phyloP scores from a whole-genome alignment of 495 filamentous ascomycete genomes.

The Bombardia bombarda region DNA sequence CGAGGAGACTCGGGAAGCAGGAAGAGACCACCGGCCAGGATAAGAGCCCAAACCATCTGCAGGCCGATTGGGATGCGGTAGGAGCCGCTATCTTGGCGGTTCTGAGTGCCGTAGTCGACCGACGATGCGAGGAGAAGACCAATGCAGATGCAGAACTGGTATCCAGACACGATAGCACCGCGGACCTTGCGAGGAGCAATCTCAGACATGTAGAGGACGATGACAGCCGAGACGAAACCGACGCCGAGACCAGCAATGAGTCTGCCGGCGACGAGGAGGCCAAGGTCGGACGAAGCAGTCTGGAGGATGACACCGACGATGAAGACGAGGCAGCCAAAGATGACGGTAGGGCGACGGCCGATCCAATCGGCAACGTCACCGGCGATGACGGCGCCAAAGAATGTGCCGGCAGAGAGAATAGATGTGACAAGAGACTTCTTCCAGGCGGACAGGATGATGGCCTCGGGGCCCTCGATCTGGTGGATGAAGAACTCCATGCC shows the following conservation, averaged over 20 bases:
- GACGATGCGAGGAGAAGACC: slow-evolving; percentile 66
- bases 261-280: slow-evolving; percentile 50
- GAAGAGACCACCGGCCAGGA: slow-evolving; percentile 52
- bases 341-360: slow-evolving; percentile 60
- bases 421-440: slow-evolving; percentile 62
- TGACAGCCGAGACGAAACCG: slow-evolving; percentile 64
- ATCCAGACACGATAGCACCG: slow-evolving; percentile 64
- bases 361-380: slow-evolving; percentile 61
- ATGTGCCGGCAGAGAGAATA: slow-evolving; percentile 50
- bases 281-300: slow-evolving; percentile 24
- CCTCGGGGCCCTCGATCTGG: slow-evolving; percentile 33
- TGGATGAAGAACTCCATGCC: slow-evolving; percentile 48
- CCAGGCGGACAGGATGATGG: slow-evolving; percentile 14
- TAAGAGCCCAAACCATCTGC: slow-evolving; percentile 62
- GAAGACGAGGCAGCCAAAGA: slow-evolving; percentile 56
- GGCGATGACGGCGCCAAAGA: slow-evolving; percentile 64
- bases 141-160: slow-evolving; percentile 74
- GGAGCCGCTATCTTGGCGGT: slow-evolving; percentile 51
- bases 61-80: slow-evolving; percentile 68
- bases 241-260: slow-evolving; percentile 47
- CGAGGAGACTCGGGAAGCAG: slow-evolving; percentile 72
- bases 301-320: slow-evolving; percentile 57
- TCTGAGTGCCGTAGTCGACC: slow-evolving; percentile 61
- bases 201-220: slow-evolving; percentile 72
- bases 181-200: slow-evolving; percentile 57